Evolutionary conservation across 1,284 basidiomycete species (phyloP), one percentile per base, ranked within the genome.

Genomic region (Ceraceosorus guamensis): DNA sequence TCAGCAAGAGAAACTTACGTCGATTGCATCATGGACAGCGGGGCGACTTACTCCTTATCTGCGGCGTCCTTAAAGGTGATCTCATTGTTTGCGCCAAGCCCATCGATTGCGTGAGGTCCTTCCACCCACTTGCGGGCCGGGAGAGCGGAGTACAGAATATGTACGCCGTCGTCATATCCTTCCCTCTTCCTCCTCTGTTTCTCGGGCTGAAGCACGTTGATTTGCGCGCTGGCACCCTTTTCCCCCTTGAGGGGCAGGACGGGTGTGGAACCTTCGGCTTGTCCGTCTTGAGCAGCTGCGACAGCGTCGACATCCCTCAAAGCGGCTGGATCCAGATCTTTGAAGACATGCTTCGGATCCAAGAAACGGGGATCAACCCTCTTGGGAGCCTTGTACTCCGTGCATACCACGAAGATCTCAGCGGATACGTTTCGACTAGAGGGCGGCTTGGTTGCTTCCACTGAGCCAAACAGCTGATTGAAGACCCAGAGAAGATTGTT

Each of bases 401-500:
- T 87, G 79, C 95, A 99, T 53, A 97, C 91, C 68, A 99, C 95
- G 81, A 98, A 99, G 75, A 98, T 98, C 79, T 99, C 95, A 6
- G 95, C 95, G 48, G 95, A 99, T 48, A 99, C 95, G 78, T 95
- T 97, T 81, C 95, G 85, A 24, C 95, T 98, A 33, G 91, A 93
- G 10, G 95, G 92, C 2, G 95, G 95, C 77, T 99, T 99, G 43
- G 95, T 99, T 11, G 95, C 95, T 79, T 98, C 95, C 35, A 99
- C 95, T 76, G 87, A 90, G 53, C 83, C 85, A 78, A 99, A 99
- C 44, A 99, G 81, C 79, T 98, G 95, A 67, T 86, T 88, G 80
- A 99, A 98, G 24, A 98, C 93, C 92, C 95, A 99, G 70, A 98
- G 86, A 61, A 99, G 85, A 75, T 88, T 91, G 81, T 98, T 98